phyloP scores from a whole-genome alignment of 2,329 filamentous ascomycete species.

The Ilyonectria destructans region DNA sequence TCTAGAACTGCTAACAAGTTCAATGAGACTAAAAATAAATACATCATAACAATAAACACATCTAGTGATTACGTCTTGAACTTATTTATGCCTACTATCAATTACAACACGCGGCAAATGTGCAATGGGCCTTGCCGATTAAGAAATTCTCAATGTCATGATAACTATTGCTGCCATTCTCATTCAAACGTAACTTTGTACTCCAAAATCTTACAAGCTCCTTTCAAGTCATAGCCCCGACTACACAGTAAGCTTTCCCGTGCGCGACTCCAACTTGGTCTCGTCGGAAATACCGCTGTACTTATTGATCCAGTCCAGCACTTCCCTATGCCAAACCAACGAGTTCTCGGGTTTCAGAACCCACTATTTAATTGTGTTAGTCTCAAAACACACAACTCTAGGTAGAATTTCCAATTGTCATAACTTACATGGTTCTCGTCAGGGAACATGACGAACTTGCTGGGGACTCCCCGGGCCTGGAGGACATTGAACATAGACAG shows the following conservation, averaged over 20 bases:
- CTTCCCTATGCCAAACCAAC: slow-evolving; percentile 90
- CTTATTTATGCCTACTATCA: no score
- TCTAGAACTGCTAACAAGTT: no score
- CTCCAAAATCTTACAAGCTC: slow-evolving; percentile 4
- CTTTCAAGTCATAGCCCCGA: background rate
- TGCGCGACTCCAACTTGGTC: slow-evolving; percentile 39
- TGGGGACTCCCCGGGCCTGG: slow-evolving; percentile 82
- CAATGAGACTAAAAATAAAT: no score
- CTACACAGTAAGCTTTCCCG: slow-evolving; percentile 39
- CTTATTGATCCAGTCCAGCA: slow-evolving; percentile 84
- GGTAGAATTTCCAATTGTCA: background rate
- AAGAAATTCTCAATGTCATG: background rate
- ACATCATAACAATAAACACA: no score
- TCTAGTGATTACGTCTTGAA: no score
- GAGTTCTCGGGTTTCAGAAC: slow-evolving; percentile 94
- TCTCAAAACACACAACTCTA: background rate
- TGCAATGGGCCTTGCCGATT: no score
- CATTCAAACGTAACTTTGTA: background rate
- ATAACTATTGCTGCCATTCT: background rate
- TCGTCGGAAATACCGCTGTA: slow-evolving; percentile 65
- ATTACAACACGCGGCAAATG: no score
- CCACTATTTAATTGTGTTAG: slow-evolving; percentile 67
- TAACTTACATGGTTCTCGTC: slow-evolving; percentile 75
- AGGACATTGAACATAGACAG: slow-evolving; percentile 89
- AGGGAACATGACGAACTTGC: slow-evolving; percentile 85